Evolutionary conservation across 2,329 filamentous ascomycete genomes (phyloP).

Genomic region (Exophiala bonariae): DNA sequence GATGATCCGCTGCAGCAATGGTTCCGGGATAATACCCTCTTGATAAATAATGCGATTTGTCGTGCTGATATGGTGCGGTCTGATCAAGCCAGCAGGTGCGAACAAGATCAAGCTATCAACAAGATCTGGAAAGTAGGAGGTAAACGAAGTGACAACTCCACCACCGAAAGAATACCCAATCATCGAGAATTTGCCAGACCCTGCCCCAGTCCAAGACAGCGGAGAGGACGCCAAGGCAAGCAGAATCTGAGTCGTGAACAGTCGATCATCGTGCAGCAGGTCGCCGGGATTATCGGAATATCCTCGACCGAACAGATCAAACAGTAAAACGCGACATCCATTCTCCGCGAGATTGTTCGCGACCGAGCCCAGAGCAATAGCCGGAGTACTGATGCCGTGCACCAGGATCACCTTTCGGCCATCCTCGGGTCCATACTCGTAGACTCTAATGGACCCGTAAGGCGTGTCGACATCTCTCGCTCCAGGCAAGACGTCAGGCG

Average conservation of each 20-base stretch:
- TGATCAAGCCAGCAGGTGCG: slow-evolving; percentile 75
- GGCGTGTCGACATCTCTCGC: slow-evolving; percentile 61
- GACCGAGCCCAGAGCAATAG: slow-evolving; percentile 66
- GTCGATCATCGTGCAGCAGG: slow-evolving; percentile 68
- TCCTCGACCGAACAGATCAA: slow-evolving; percentile 70
- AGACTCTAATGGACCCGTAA: slow-evolving; percentile 71
- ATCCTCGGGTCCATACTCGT: slow-evolving; percentile 75
- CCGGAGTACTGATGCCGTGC: slow-evolving; percentile 80
- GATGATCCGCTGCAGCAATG: slow-evolving; percentile 54
- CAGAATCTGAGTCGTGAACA: slow-evolving; percentile 73
- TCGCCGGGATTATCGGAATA: slow-evolving; percentile 70
- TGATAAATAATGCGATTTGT: slow-evolving; percentile 65
- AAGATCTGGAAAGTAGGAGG: slow-evolving; percentile 66
- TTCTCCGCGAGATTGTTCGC: slow-evolving; percentile 63
- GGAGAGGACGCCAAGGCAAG: slow-evolving; percentile 69
- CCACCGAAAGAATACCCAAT: slow-evolving; percentile 81
- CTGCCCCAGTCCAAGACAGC: slow-evolving; percentile 61
- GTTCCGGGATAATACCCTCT: slow-evolving; percentile 59
- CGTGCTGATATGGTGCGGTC: slow-evolving; percentile 61
- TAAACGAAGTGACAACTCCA: slow-evolving; percentile 69
- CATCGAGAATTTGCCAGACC: slow-evolving; percentile 62
- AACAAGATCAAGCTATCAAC: slow-evolving; percentile 72
- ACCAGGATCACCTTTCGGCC: slow-evolving; percentile 73
- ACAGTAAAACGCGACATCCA: slow-evolving; percentile 77
- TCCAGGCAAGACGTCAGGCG: slow-evolving; percentile 68